Conservation (phyloP, 75 land plant species). For the Sequoia sempervirens region DNA sequence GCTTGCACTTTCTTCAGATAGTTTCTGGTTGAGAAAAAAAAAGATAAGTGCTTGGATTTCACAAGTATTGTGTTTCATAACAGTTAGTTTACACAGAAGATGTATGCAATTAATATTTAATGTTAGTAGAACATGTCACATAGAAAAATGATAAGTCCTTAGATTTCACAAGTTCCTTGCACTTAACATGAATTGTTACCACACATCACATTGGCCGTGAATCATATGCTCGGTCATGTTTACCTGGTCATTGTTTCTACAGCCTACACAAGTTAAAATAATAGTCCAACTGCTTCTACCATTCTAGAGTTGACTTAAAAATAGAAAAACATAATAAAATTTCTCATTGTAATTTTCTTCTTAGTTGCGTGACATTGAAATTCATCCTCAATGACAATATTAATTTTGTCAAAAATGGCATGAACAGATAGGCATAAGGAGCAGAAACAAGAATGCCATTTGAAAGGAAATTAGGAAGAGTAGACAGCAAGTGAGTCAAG, state of each 20-base stretch:
- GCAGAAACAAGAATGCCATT: too few relatives aligned
- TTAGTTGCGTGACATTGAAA: background rate
- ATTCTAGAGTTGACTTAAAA: background rate
- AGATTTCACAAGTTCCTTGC: background rate
- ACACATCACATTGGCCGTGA: background rate
- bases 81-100: background rate
- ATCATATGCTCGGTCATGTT: background rate
- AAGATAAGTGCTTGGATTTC: background rate
- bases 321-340: background rate
- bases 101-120: too few relatives aligned
- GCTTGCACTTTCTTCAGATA: background rate
- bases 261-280: background rate
- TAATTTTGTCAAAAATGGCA: too few relatives aligned
- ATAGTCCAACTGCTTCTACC: background rate
- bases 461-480: too few relatives aligned
- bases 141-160: too few relatives aligned
- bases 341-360: background rate
- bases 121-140: too few relatives aligned
- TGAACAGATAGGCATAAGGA: too few relatives aligned
- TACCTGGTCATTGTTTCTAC: background rate
- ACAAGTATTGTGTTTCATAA: background rate
- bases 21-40: background rate
- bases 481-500: too few relatives aligned
- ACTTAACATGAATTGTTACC: background rate
- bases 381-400: too few relatives aligned